A percentile compares a stretch with the other conserved stretches of the same genome.
Conservation (phyloP, 1,284 basidiomycete genomes). For the Apiotrichum sp. region DNA sequence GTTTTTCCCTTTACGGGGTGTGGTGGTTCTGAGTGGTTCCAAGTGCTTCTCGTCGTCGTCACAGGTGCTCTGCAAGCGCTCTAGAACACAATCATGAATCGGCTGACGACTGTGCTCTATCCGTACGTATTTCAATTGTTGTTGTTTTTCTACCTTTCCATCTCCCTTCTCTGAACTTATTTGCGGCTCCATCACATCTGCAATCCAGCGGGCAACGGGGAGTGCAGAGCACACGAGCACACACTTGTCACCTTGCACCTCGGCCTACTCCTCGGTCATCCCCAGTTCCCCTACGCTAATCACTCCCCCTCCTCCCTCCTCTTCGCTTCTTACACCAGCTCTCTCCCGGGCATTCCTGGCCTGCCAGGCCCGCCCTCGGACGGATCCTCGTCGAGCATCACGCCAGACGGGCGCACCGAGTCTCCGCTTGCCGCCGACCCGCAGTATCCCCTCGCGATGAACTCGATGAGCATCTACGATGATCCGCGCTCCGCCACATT, state of each 20-base stretch:
- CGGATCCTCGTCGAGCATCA: constrained; percentile 2
- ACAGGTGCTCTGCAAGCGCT: too few relatives aligned
- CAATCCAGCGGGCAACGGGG: too few relatives aligned
- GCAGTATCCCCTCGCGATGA: constrained; percentile 1
- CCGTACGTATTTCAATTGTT: constrained; percentile 14
- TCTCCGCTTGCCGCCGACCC: not conserved
- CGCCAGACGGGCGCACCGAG: not conserved
- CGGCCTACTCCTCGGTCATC: too few relatives aligned
- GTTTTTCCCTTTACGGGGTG: too few relatives aligned
- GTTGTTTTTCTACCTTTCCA: not conserved
- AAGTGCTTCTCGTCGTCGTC: too few relatives aligned
- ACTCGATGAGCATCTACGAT: constrained; percentile 28
- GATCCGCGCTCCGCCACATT: constrained; percentile 33
- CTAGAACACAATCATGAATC: constrained; percentile 18
- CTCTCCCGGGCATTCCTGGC: not conserved
- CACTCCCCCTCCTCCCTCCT: not conserved
- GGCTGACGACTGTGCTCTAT: constrained; percentile 24
- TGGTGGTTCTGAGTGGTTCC: too few relatives aligned
- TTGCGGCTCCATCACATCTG: too few relatives aligned
- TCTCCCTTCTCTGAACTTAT: not conserved
- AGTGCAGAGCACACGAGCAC: too few relatives aligned
- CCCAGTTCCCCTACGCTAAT: too few relatives aligned
- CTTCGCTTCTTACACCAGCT: constrained; percentile 1
- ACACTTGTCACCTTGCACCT: too few relatives aligned
- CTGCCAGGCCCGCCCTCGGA: constrained; percentile 13